These are phyloP conservation scores for Tetrapisispora taiwanensis DNA, from an alignment of 805 yeast species.

Conservation along the genomic window DNA sequence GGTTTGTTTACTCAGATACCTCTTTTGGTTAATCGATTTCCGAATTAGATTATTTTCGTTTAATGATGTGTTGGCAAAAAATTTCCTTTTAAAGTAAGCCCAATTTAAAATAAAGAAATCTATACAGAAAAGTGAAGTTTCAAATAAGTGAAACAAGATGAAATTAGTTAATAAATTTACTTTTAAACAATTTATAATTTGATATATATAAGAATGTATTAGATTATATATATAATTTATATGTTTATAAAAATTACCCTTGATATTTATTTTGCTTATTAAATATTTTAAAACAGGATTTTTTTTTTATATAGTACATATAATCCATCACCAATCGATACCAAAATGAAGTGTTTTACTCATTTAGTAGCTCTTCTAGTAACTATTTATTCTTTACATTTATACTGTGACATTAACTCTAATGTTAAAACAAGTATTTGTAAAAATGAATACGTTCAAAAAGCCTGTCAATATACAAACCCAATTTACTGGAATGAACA, in stretches of 20 bases:
- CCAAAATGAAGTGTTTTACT: constrained; percentile 10
- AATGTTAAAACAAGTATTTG: constrained; percentile 5
- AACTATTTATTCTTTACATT: constrained; percentile 12
- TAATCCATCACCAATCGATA: too few species aligned
- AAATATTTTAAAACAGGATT: too few species aligned
- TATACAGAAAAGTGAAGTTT: too few species aligned
- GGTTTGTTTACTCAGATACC: too few species aligned
- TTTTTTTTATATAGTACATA: too few species aligned
- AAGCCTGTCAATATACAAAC: constrained; percentile 14
- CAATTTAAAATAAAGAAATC: too few species aligned
- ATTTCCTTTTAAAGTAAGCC: background rate
- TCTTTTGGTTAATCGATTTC: background rate
- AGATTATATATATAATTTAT: background rate
- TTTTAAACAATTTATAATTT: too few species aligned
- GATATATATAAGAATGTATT: constrained; percentile 6
- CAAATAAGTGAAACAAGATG: too few species aligned
- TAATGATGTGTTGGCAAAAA: background rate
- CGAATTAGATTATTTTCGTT: background rate
- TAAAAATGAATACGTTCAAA: constrained; percentile 8
- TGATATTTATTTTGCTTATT: too few species aligned
- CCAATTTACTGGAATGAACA: constrained; percentile 13
- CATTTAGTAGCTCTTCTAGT: constrained; percentile 9
- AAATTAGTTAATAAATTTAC: too few species aligned
- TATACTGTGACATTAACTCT: constrained; percentile 11
- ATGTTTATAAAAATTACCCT: too few species aligned